Base-by-base conservation (phyloP, 1,284 basidiomycete species). In the Takashimella koratensis region DNA sequence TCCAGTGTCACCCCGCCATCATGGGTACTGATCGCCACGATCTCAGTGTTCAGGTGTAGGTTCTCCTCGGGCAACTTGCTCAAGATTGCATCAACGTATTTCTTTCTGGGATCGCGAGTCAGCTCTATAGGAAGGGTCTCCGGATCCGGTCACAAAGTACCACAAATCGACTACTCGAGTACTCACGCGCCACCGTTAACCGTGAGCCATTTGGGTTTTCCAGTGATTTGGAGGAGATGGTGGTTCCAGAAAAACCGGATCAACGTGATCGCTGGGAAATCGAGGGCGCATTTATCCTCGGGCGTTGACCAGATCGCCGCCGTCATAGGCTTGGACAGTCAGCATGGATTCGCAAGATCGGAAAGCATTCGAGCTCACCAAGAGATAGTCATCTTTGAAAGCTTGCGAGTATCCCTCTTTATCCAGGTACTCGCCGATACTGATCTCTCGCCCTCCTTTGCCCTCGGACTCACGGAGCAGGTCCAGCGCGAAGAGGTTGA, bases 231-330 rank as follows among this genome's bases (percentile, higher is more conserved):
- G 0, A 90, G 80, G 0, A 90, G 77, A 64, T 88, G 85, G 62
- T 90, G 88, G 64, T 91, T 90, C 70, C 84, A 82, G 82, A 90
- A 80, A 71, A 90, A 89, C 58, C 84, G 82, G 43, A 88, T 83
- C 64, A 90, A 73, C 0, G 87, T 89, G 20, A 79, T 77, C 0
- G 84, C 86, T 4, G 87, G 88, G 66, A 90, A 88, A 54, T 86
- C 84, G 42, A 84, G 71, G 5, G 83, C 79, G 53, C 86, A 87
- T 59, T 83, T 82, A 62, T 86, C 84, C 4, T 87, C 85, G 0
- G 87, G 85, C 0, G 86, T 89, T 43, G 84, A 86, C 88, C 88
- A 91, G 49, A 90, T 86, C 3, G 85, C 85, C 1, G 86, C 86
- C 19, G 85, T 87, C 85, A 89, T 87, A 0, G 86, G 86, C 87